Conservation (phyloP, 306 rosid species). For the Coriaria nepalensis region DNA sequence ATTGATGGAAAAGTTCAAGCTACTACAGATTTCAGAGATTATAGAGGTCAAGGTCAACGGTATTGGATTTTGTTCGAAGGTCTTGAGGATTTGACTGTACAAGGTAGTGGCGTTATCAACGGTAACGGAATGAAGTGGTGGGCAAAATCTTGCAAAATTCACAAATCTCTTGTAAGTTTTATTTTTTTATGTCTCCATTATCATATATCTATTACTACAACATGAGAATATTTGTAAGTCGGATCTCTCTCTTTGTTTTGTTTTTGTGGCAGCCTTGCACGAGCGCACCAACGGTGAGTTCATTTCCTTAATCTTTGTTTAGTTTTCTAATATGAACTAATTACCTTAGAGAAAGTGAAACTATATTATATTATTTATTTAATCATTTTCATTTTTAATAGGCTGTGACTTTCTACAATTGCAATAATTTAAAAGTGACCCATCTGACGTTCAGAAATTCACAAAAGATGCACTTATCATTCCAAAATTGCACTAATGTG, state of each 20-base stretch:
- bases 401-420: constrained; percentile 58
- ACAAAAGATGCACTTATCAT: constrained; percentile 58
- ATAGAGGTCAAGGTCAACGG: constrained; percentile 15
- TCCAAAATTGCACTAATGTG: constrained; percentile 39
- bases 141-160: constrained; percentile 62
- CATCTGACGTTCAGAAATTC: constrained; percentile 36
- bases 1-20: constrained; percentile 59
- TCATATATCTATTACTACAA: no score
- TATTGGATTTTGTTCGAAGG: constrained; percentile 45
- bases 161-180: constrained; percentile 35
- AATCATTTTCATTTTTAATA: constrained; percentile 8
- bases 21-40: constrained; percentile 35
- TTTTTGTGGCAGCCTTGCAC: constrained; percentile 39
- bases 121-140: constrained; percentile 89
- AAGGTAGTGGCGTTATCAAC: constrained; percentile 58
- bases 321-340: no score
- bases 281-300: constrained; percentile 61
- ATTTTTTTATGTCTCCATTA: no score
- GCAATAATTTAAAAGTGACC: constrained; percentile 36
- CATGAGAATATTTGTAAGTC: no score
- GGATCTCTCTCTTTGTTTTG: not conserved
- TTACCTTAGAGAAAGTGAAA: no score
- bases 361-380: not conserved
- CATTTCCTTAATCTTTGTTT: not conserved
- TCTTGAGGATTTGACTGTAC: constrained; percentile 26